phyloP scores from a whole-genome alignment of 2,329 filamentous ascomycete species.

The Coniella vitis region DNA sequence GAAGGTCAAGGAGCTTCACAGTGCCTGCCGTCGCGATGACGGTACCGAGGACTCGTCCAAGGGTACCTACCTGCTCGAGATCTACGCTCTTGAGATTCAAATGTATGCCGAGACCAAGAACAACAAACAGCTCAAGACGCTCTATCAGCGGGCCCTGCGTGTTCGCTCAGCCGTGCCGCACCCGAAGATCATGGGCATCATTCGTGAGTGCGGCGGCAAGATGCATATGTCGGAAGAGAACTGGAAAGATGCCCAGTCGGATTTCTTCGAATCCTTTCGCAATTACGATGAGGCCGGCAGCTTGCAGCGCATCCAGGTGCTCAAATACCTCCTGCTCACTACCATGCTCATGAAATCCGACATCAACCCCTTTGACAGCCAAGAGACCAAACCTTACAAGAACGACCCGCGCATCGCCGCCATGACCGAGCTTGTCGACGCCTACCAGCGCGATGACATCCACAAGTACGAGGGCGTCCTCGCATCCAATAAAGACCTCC shows the following conservation, averaged over 20 bases:
- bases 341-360: conserved; percentile 98
- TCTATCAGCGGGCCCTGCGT: conserved; percentile 86
- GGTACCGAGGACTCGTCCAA: conserved; percentile 89
- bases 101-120: conserved; percentile 97
- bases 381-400: conserved; percentile 97
- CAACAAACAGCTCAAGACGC: conserved; percentile 89
- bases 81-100: conserved; percentile 95
- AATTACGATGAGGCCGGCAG: conserved; percentile 99
- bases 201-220: conserved; percentile 96
- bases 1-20: conserved; percentile 84
- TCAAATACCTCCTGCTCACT: conserved; percentile 92
- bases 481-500: conserved; percentile 78
- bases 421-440: conserved; percentile 95
- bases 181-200: conserved; percentile 98
- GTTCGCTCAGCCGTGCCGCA: conserved; percentile 97
- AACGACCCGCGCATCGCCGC: conserved; percentile 90
- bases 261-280: conserved; percentile 98
- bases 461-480: conserved; percentile 84
- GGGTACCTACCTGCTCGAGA: conserved; percentile 90
- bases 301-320: conserved; percentile 89
- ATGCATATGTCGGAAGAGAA: conserved; percentile 99
- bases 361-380: conserved; percentile 98
- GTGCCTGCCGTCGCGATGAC: conserved; percentile 79
- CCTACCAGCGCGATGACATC: conserved; percentile 93
- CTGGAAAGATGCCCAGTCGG: conserved; percentile 93